phyloP scores from a whole-genome alignment of 2,329 filamentous ascomycete species.

The Colletotrichum neosansevieriae region DNA sequence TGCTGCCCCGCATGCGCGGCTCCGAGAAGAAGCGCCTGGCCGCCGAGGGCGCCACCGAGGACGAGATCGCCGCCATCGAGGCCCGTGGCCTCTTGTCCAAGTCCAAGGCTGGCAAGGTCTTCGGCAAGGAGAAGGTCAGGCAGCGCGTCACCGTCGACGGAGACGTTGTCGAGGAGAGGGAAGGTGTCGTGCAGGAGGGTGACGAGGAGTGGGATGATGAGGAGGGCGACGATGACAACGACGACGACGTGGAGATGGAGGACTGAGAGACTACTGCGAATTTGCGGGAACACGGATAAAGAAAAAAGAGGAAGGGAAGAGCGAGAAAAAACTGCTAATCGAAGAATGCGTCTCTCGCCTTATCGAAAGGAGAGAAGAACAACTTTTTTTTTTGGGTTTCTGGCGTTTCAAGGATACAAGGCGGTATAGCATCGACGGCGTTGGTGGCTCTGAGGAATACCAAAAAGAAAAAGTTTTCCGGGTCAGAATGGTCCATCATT shows the following conservation, averaged over 20 bases:
- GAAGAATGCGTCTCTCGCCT: constrained; percentile 16
- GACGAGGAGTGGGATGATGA: constrained; percentile 40
- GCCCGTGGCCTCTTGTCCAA: constrained; percentile 48
- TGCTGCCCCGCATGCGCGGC: constrained; percentile 80
- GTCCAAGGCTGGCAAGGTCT: constrained; percentile 52
- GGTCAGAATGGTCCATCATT: constrained; percentile 34
- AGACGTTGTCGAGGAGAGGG: constrained; percentile 48
- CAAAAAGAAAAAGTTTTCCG: constrained; percentile 31
- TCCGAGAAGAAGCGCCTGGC: constrained; percentile 72
- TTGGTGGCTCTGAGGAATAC: constrained; percentile 41
- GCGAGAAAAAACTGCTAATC: constrained; percentile 30
- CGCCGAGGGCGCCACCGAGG: constrained; percentile 57
- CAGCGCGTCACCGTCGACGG: constrained; percentile 53
- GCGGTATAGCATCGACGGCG: constrained; percentile 40
- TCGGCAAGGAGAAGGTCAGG: constrained; percentile 57
- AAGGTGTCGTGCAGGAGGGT: constrained; percentile 41
- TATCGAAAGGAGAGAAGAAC: neutral
- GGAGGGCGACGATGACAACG: constrained; percentile 43
- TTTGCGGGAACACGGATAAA: neutral
- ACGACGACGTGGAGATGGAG: constrained; percentile 49
- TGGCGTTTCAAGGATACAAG: constrained; percentile 40
- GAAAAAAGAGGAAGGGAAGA: constrained; percentile 3
- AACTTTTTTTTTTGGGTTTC: constrained; percentile 13
- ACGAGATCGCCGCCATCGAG: constrained; percentile 63
- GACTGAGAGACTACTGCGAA: constrained; percentile 41